Conservation (phyloP, 306 rosid species). For the Lablab purpureus region DNA sequence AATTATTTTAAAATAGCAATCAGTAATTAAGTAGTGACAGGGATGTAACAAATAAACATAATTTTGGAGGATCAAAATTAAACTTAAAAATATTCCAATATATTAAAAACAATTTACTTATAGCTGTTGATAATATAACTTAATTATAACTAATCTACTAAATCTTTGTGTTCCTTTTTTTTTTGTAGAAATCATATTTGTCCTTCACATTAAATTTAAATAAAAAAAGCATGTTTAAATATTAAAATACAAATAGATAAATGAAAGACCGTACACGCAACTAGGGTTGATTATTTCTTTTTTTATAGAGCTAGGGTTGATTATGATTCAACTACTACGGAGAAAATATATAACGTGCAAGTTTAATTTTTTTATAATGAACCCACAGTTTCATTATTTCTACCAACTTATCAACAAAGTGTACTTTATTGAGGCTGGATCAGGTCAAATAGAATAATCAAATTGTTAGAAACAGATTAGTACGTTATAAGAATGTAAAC, state of each 20-base stretch:
- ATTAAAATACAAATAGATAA: not conserved
- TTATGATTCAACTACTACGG: not conserved
- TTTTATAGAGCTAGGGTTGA: constrained; percentile 3
- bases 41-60: not conserved
- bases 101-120: not conserved
- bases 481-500: too few species aligned
- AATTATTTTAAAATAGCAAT: too few species aligned
- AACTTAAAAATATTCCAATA: not conserved
- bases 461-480: not conserved
- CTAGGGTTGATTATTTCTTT: constrained; percentile 6
- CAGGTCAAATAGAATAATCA: not conserved
- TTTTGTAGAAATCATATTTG: not conserved
- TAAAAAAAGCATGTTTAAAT: not conserved
- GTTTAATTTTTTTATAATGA: constrained; percentile 52
- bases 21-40: too few species aligned
- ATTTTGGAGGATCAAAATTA: not conserved
- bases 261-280: not conserved
- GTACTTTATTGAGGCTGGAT: not conserved
- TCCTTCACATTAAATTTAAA: not conserved
- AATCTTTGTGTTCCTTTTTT: not conserved
- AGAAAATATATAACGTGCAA: not conserved
- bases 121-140: not conserved
- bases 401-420: not conserved
- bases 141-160: not conserved
- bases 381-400: constrained; percentile 25